Base-by-base conservation (phyloP, 306 rosid species). In the Dryas alaskensis region DNA sequence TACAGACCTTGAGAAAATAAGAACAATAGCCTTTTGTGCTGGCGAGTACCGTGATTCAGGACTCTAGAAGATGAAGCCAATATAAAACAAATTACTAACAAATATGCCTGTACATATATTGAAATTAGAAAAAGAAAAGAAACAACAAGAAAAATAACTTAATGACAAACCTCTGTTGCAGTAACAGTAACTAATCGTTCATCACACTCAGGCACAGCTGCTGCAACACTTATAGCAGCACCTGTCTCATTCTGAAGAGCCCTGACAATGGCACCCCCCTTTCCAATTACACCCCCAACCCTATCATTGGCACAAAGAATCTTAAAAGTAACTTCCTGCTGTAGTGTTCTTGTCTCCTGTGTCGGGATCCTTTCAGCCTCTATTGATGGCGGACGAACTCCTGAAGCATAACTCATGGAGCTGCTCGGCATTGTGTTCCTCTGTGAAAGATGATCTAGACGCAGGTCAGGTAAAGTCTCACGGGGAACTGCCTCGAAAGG, bases 211-310 rank as follows among this genome's bases (percentile, higher is more conserved):
- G 83, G 84, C 73, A 88, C 72, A 16, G 87, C 47, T 74, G 89
- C 81, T 65, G 92, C 95, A 78, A 94, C 77, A 76, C 84, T 88
- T 78, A 94, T 82, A 27, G 80, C 73, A 76, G 99, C 93, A 80
- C 98, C 98, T 12, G 99, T 88, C 81, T 94, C 99, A 82, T 80
- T 90, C 81, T 94, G 96, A 76, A 94, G 89, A 64, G 89, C 87
- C 87, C 77, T 90, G 58, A 94, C 77, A 80, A 94, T 87, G 72
- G 80, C 65, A 61, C 98, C 99, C 39, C 96, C 96, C 81, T 89
- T 94, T 63, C 99, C 99, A 88, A 94, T 94, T 46, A 94, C 85
- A 78, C 96, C 97, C 65, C 99, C 99, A 78, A 88, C 87, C 85
- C 80, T 87, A 80, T 89, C 93, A 73, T 76, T 92, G 67, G 92